Evolutionary conservation across 306 rosid genomes (phyloP).

Genomic region (Elaeagnus macrophylla): DNA sequence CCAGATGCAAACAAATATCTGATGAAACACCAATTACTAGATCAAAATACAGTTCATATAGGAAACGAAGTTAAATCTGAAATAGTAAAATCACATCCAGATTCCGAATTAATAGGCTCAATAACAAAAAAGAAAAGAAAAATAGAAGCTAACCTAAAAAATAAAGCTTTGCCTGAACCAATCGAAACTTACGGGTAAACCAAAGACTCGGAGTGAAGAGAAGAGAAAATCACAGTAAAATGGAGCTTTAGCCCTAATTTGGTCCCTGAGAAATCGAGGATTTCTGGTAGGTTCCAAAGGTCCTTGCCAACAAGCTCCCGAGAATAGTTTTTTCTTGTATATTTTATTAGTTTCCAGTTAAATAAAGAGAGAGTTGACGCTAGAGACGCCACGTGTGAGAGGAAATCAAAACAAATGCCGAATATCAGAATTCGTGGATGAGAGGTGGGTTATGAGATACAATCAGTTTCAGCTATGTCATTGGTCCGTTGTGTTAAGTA

Average conservation of each 20-base stretch:
- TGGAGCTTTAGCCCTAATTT: slow-evolving; percentile 8
- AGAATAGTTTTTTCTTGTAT: slow-evolving; percentile 14
- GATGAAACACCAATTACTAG: too few relatives aligned
- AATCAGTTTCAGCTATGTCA: slow-evolving; percentile 47
- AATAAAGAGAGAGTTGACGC: slow-evolving; percentile 18
- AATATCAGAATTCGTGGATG: slow-evolving; percentile 70
- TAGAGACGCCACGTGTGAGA: slow-evolving; percentile 51
- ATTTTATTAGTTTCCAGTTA: slow-evolving; percentile 11
- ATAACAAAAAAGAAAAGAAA: neutral
- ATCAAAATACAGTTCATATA: too few relatives aligned
- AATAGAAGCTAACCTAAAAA: slow-evolving; percentile 26
- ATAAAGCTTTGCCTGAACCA: neutral
- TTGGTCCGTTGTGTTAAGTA: slow-evolving; percentile 32
- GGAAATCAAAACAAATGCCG: slow-evolving; percentile 7
- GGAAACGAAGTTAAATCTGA: neutral
- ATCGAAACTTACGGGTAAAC: slow-evolving; percentile 1
- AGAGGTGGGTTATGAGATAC: slow-evolving; percentile 50
- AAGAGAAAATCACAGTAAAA: slow-evolving; percentile 7
- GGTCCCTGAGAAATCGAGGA: slow-evolving; percentile 13
- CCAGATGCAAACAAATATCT: too few relatives aligned
- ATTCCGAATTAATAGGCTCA: too few relatives aligned
- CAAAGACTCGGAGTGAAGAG: neutral
- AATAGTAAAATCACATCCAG: neutral
- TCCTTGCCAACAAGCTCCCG: slow-evolving; percentile 12
- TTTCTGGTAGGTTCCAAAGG: slow-evolving; percentile 35